Base-by-base conservation (phyloP, 805 yeast genomes). In the Lipomyces mesembrius region DNA sequence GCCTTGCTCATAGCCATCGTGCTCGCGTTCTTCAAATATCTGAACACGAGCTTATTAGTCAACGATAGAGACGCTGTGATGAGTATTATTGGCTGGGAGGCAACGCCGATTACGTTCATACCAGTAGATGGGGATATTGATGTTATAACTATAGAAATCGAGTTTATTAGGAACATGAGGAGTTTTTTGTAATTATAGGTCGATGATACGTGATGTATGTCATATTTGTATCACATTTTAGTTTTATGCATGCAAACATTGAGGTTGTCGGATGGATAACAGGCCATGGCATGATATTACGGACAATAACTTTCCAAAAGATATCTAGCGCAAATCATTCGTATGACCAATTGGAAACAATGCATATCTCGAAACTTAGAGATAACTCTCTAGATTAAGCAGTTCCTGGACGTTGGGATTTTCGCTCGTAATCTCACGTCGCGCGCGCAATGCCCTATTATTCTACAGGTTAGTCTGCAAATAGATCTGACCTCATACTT, bases 11-110 rank as follows among this genome's bases (percentile, higher is more conserved):
- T 86, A 55, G 80, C 88, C 25, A 81, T 83, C 11, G 78, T 84
- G 1, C 75, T 88, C n/a, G 89, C 86, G 0, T 74, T 87, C 14
- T 74, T 89, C 55, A 79, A 80, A 90, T 87, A 1, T 71, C 80
- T 52, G 79, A 78, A 57, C 72, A 78, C 27, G 90, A 87, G 72
- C 77, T 85, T n/a, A 65, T 83, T 65, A 70, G 71, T 20, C 5
- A 12, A 52, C 1, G 57, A 68, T 14, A 68, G 64, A 25, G 74
- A 71, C n/a, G 71, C 71, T 37, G 66, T 61, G 11, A 53, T 76
- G 25, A 58, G 67, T 27, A 65, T 79, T 4, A 75, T 85, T 51
- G 84, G 83, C 11, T 74, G 77, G 72, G 72, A 76, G 29, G 76
- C 81, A 35, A 59, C 62, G 35, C 70, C 66, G 35, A 70, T 85